Base-by-base conservation (phyloP, 2,329 filamentous ascomycete genomes). In the Hypomyces rosellus region DNA sequence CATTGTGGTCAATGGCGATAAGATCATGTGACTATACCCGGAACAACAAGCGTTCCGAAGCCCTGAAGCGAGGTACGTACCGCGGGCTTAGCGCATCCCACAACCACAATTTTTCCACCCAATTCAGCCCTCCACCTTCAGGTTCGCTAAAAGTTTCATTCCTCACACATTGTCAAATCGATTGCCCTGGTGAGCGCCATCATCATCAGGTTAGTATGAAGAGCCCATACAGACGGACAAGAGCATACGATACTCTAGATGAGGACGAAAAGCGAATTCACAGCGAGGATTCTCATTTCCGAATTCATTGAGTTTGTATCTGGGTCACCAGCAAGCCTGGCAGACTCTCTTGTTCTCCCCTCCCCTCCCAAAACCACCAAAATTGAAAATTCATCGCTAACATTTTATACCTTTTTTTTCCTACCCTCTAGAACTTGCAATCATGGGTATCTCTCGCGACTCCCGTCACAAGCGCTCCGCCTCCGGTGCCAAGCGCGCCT, bases 391-490 rank as follows among this genome's bases (percentile, higher is more conserved):
- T n/a, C 8, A 39, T n/a, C 14, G 37, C 37, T 39, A 18, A 39
- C 37, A 6, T 5, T 15, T 11, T 16, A 11, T 11, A 18, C n/a
- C n/a, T n/a, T n/a, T 15, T 8, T 18, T 39, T 18, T 39, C 16
- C 16, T 13, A 38, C 15, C 30, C 33, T 34, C 34, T 14, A 45
- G 33, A 33, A 79, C 80, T 78, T 78, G 85, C 84, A 87, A 88
- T 85, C 80, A 92, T 92, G 88, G 88, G 93, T 99, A 97, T 99
- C 82, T 96, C 92, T 79, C 89, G 93, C 82, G 92, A 97, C 81
- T 96, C 90, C 76, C 90, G 93, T 82, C 93, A 99, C 86, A 99
- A 99, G 88, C 91, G 93, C 81, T 91, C 90, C 78, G 91, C 92
- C 76, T 88, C 95, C 75, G 95, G 93, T 84, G 93, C 95, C 72